These are phyloP conservation scores for Blumeriella jaapii DNA, from an alignment of 2,329 filamentous ascomycete genomes.

Conservation along the genomic window DNA sequence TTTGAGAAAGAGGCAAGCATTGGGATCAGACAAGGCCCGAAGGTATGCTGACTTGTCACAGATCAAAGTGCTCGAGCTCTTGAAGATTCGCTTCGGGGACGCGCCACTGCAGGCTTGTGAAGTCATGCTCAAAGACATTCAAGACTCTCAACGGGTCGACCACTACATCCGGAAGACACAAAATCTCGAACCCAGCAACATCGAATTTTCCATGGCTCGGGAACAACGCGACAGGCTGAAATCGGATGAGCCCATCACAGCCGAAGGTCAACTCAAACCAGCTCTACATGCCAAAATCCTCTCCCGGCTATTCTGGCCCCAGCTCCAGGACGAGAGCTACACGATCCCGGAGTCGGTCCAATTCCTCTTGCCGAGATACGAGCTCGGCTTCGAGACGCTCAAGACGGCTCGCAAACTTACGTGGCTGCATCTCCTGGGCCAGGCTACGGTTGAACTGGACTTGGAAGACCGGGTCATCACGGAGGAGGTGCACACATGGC, in stretches of 20 bases:
- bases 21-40: no score
- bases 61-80: conserved; percentile 68
- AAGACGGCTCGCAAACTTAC: conserved; percentile 78
- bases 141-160: conserved; percentile 70
- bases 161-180: conserved; percentile 46
- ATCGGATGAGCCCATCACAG: conserved; percentile 28
- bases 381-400: conserved; percentile 62
- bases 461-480: conserved; percentile 67
- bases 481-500: conserved; percentile 68
- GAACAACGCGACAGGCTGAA: conserved; percentile 12
- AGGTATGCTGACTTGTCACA: conserved; percentile 28
- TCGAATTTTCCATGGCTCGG: conserved; percentile 20
- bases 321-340: conserved; percentile 60
- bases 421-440: conserved; percentile 76
- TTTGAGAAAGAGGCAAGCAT: conserved; percentile 58
- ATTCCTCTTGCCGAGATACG: conserved; percentile 58
- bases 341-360: conserved; percentile 46
- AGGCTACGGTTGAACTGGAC: conserved; percentile 69
- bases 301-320: conserved; percentile 88
- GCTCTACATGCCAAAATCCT: conserved; percentile 70
- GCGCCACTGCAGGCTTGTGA: conserved; percentile 81
- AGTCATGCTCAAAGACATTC: conserved; percentile 91
- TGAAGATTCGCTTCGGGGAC: conserved; percentile 84
- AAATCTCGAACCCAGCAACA: conserved; percentile 27
- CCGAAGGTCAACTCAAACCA: conserved; percentile 26